Base-by-base conservation (phyloP, 768 basidiomycete genomes). In the Naganishia vishniacii region DNA sequence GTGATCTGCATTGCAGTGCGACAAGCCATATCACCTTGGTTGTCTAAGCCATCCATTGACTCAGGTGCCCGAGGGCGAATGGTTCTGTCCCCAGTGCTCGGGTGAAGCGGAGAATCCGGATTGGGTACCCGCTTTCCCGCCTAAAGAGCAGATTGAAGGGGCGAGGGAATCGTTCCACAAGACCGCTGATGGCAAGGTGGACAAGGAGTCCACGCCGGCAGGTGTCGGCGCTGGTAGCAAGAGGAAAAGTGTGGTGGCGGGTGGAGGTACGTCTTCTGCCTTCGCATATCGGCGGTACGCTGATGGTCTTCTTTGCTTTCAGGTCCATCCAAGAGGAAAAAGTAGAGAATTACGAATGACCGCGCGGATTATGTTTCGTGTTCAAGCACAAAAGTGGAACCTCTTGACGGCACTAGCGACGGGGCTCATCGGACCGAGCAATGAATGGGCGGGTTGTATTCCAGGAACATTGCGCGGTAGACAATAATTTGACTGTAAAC, bases 51-150 rank as follows among this genome's bases (percentile, higher is more conserved):
- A 91, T 18, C 89, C 91, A 1, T 78, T 98, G 48, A 75, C 79
- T 16, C 84, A 81, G 4, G 80, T 93, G 18, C 93, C 93, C 0
- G 87, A 88, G 34, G 93, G 89, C 40, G 88, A 92, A 78, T 92
- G 91, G 91, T 74, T 70, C 81, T 94, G 91, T 71, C 85, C 87
- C 0, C 80, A 83, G 62, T 94, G 91, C 72, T 48, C 64, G 25
- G 49, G 59, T 12, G 73, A 77, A 42, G 67, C 61, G n/a, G 71
- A 65, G 13, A 49, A 65, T 28, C 44, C 63, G 32, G 37, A 56
- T 56, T 56, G 31, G 31, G 32, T 40, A 11, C 53, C 53, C 18
- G 20, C 53, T 34, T 56, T 56, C 53, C 53, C 53, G 23, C 18
- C 34, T 1, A 41, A n/a, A 26, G 23, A 41, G 6, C 16, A 56